These are phyloP conservation scores for Fusarium sp. DNA, from an alignment of 2,329 filamentous ascomycete genomes.

Conservation along the genomic window DNA sequence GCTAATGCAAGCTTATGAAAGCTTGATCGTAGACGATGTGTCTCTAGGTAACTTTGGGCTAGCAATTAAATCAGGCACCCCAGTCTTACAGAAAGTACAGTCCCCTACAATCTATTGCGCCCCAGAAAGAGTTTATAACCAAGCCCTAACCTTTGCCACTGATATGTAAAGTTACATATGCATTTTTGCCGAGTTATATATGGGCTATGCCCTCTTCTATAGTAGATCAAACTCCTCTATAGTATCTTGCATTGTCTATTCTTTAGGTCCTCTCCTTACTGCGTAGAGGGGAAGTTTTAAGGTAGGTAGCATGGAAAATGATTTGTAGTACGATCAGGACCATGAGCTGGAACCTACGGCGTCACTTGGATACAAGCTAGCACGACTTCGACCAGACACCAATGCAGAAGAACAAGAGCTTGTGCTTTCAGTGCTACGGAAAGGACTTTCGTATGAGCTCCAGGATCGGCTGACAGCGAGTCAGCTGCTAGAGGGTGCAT, in stretches of 20 bases:
- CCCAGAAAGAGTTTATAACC: background rate
- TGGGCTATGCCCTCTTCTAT: background rate
- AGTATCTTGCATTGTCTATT: fast-evolving
- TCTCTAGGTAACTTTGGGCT: background rate
- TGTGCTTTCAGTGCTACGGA: fast-evolving
- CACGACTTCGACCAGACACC: background rate
- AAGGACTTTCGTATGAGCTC: background rate
- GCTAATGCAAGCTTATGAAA: background rate
- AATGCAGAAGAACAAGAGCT: background rate
- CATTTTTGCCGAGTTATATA: background rate
- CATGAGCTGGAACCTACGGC: background rate
- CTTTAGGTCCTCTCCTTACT: fast-evolving
- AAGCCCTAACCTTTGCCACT: background rate
- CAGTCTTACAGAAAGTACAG: background rate
- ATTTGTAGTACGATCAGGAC: background rate
- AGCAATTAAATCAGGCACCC: background rate
- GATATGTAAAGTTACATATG: background rate
- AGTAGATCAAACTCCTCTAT: background rate
- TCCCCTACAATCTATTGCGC: background rate
- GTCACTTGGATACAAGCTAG: background rate
- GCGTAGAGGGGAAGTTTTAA: background rate
- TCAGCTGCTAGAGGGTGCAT: background rate
- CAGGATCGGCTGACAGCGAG: background rate
- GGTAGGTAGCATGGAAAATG: fast-evolving
- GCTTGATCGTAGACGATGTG: background rate